Percentiles rank a stretch among this genome's conserved stretches.
Evolutionary conservation across 2,329 filamentous ascomycete species (phyloP).

Genomic region (Cercospora sp.): DNA sequence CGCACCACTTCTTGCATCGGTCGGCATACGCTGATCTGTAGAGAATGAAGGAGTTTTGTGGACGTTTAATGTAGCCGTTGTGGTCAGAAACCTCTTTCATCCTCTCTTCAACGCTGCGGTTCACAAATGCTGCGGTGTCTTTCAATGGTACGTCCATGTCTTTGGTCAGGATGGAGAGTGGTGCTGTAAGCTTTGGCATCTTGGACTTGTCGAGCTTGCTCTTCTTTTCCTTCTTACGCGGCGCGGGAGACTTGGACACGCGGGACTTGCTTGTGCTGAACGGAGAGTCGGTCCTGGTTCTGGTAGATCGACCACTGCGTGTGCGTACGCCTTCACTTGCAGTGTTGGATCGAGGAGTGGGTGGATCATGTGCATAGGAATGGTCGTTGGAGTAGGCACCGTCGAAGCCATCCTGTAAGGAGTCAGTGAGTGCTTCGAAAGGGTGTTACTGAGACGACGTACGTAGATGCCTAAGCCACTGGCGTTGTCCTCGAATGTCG

Average conservation of each 20-base stretch:
- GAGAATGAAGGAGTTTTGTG: constrained; percentile 98
- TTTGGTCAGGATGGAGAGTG: constrained; percentile 70
- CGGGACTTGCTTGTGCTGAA: constrained; percentile 38
- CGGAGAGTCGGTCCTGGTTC: constrained; percentile 40
- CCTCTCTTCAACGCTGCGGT: constrained; percentile 67
- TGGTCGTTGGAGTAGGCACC: constrained; percentile 31
- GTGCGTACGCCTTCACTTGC: constrained; percentile 43
- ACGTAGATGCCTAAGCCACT: constrained; percentile 39
- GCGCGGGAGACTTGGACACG: constrained; percentile 37
- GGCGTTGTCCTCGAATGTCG: constrained; percentile 36
- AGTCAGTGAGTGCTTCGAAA: constrained; percentile 25
- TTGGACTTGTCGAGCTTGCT: constrained; percentile 48
- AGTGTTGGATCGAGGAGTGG: constrained; percentile 48
- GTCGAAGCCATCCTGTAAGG: constrained; percentile 32
- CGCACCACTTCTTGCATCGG: constrained; percentile 76
- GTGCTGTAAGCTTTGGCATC: constrained; percentile 61
- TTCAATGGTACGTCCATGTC: constrained; percentile 64
- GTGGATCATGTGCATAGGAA: constrained; percentile 41
- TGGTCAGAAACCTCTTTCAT: constrained; percentile 67
- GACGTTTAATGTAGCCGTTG: constrained; percentile 80
- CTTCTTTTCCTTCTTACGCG: constrained; percentile 48
- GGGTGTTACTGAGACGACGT: constrained; percentile 19
- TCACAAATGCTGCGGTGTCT: constrained; percentile 80
- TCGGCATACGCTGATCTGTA: constrained; percentile 93
- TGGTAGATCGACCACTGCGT: constrained; percentile 43